Percentiles rank a stretch among this genome's conserved stretches.
Evolutionary conservation across 257 asterid genomes (phyloP).

Genomic region (Orobanche coerulescens): DNA sequence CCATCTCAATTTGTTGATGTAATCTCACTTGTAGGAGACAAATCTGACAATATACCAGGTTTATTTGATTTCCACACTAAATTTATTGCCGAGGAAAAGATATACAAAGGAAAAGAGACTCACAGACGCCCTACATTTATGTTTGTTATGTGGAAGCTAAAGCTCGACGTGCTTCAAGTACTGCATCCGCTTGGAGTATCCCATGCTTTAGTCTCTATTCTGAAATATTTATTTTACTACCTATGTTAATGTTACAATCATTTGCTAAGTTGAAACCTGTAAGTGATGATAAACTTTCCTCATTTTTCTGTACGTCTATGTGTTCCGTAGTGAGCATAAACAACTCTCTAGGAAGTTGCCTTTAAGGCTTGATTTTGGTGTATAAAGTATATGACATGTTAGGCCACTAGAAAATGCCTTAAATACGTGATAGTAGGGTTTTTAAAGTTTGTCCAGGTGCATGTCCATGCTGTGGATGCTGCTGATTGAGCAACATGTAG

Average conservation of each 20-base stretch:
- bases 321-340: neutral
- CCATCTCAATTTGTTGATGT: slow-evolving; percentile 97
- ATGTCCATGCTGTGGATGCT: slow-evolving; percentile 7
- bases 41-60: slow-evolving; percentile 96
- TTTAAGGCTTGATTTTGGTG: neutral
- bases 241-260: neutral
- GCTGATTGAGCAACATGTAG: neutral
- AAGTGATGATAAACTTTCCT: neutral
- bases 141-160: neutral
- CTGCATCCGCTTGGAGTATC: slow-evolving; percentile 2
- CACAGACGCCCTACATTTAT: neutral
- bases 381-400: neutral
- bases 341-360: neutral
- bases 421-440: neutral
- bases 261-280: neutral
- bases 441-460: neutral
- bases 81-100: neutral
- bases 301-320: neutral
- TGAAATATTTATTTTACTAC: neutral
- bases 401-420: neutral
- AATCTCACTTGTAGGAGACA: slow-evolving; percentile 85
- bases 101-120: slow-evolving; percentile 3
- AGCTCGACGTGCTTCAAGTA: slow-evolving; percentile 5
- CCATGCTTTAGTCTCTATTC: slow-evolving; percentile 1
- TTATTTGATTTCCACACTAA: slow-evolving; percentile 13